These are phyloP conservation scores for Salix viminalis DNA, from an alignment of 345 rosid genomes.

Conservation along the genomic window DNA sequence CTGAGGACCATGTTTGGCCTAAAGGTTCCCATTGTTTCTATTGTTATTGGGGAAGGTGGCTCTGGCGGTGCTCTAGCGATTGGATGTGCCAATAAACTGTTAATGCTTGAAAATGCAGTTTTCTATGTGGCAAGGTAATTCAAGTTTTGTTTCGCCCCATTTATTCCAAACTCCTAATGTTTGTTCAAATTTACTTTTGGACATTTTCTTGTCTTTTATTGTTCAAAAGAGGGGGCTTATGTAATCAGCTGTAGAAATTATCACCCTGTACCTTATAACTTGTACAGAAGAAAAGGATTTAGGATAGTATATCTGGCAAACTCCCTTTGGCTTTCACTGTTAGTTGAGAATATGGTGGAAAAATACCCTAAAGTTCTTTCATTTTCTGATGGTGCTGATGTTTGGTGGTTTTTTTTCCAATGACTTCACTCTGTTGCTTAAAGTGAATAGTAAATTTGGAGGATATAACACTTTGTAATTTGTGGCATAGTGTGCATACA, in stretches of 20 bases:
- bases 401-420: not conserved
- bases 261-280: not conserved
- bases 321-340: not conserved
- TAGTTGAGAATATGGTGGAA: not conserved
- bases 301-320: not conserved
- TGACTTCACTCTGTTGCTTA: not conserved
- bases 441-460: not conserved
- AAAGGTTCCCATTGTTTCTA: conserved; percentile 87
- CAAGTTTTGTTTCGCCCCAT: not conserved
- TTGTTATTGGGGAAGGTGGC: conserved; percentile 98
- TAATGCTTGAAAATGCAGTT: conserved; percentile 95
- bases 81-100: conserved; percentile 84
- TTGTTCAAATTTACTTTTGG: not conserved
- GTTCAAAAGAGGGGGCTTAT: not conserved
- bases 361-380: not conserved
- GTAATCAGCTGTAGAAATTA: not conserved
- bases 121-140: conserved; percentile 94
- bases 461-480: not conserved
- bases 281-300: not conserved
- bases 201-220: not conserved
- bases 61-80: conserved; percentile 99
- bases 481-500: not conserved
- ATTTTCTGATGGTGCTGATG: not conserved
- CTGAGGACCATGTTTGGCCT: conserved; percentile 94
- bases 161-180: not conserved